Percentiles rank a stretch among this genome's conserved stretches.
Evolutionary conservation across 2,329 filamentous ascomycete genomes (phyloP).

Genomic region (Cladosporium velox): DNA sequence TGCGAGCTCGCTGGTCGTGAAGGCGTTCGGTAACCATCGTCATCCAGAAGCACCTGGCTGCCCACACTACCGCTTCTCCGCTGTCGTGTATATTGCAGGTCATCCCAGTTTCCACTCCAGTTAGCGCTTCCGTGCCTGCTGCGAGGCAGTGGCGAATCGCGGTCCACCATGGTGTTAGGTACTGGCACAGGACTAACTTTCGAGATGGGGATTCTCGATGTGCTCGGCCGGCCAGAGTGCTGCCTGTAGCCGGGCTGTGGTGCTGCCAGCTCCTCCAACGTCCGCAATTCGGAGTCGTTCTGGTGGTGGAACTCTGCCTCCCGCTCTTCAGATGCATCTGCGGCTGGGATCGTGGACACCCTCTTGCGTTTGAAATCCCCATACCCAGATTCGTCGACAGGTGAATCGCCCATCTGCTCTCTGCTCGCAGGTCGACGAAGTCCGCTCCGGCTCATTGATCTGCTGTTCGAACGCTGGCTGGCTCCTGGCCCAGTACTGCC

Average conservation of each 20-base stretch:
- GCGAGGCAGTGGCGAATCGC: conserved; percentile 68
- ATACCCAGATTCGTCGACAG: conserved; percentile 25
- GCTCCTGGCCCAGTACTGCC: conserved; percentile 44
- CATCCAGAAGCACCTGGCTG: conserved; percentile 57
- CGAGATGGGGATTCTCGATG: conserved; percentile 83
- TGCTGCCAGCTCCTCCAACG: conserved; percentile 73
- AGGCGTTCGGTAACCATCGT: conserved; percentile 40
- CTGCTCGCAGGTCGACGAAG: conserved; percentile 29
- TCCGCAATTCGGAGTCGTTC: conserved; percentile 70
- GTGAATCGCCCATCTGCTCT: conserved; percentile 26
- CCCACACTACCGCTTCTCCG: conserved; percentile 66
- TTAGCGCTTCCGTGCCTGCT: conserved; percentile 58
- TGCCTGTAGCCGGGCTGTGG: conserved; percentile 54
- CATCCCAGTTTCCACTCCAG: conserved; percentile 57
- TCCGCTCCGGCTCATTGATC: conserved; percentile 34
- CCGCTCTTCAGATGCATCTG: conserved; percentile 41
- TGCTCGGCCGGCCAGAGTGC: conserved; percentile 46
- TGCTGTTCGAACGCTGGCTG: conserved; percentile 40
- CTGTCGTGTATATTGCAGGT: conserved; percentile 50
- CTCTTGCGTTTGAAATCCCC: conserved; percentile 28
- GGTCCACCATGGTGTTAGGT: conserved; percentile 69
- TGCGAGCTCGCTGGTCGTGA: conserved; percentile 43
- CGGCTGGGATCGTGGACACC: conserved; percentile 36
- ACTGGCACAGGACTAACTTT: conserved; percentile 78
- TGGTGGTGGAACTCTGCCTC: conserved; percentile 46